Evolutionary conservation across 371 early-diverging fungal genomes (phyloP).

Genomic region (Mucor indicus): DNA sequence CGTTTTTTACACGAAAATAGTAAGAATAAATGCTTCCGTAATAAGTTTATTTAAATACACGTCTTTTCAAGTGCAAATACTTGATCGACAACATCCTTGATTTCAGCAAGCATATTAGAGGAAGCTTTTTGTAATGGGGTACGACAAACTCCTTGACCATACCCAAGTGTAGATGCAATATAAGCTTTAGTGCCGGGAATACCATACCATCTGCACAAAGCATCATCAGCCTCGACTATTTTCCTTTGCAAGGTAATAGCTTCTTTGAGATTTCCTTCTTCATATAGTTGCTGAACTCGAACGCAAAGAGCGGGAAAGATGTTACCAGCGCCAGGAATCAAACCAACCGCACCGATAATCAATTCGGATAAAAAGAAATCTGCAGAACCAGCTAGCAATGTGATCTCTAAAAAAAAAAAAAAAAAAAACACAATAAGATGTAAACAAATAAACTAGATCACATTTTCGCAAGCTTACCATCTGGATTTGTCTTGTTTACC

Average conservation of each 20-base stretch:
- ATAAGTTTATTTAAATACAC: too few species aligned
- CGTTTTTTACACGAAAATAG: too few species aligned
- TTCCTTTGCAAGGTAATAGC: conserved; percentile 35
- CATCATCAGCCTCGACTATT: conserved; percentile 44
- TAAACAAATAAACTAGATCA: background rate
- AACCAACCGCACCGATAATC: conserved; percentile 39
- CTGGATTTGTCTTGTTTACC: conserved; percentile 19
- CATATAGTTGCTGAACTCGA: conserved; percentile 30
- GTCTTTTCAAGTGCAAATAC: conserved; percentile 18
- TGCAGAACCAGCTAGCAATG: conserved; percentile 43
- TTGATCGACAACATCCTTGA: conserved; percentile 21
- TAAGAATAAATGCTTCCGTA: too few species aligned
- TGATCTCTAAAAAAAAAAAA: conserved; percentile 16
- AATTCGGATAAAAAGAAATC: conserved; percentile 46
- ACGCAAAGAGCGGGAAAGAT: conserved; percentile 36
- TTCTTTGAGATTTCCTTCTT: conserved; percentile 25
- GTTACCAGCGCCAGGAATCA: conserved; percentile 44
- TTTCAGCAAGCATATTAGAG: conserved; percentile 9
- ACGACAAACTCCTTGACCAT: conserved; percentile 36
- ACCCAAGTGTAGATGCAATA: conserved; percentile 28
- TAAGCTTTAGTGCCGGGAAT: conserved; percentile 40
- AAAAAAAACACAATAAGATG: background rate
- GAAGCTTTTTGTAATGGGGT: conserved; percentile 26
- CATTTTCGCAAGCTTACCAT: conserved; percentile 16
- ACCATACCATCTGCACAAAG: conserved; percentile 43